Percentiles rank a stretch among this genome's conserved stretches.
These are phyloP conservation scores for Globisporangium carolinianum DNA, from an alignment of 352 stramenopile genomes.

Conservation along the genomic window DNA sequence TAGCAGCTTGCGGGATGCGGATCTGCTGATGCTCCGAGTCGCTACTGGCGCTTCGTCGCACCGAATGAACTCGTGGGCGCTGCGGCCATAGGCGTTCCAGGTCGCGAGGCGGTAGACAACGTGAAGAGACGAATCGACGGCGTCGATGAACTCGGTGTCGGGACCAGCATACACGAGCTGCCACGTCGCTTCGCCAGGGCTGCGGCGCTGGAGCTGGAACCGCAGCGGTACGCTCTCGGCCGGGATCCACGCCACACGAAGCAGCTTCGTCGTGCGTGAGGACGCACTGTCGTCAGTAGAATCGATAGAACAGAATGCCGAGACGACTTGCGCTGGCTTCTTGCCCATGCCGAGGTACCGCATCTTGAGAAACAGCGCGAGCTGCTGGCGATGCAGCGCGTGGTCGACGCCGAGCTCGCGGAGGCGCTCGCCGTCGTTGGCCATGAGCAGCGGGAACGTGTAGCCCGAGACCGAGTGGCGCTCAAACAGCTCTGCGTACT, in stretches of 20 bases:
- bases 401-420: slow-evolving; percentile 67
- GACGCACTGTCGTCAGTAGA: background rate
- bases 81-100: slow-evolving; percentile 81
- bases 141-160: slow-evolving; percentile 67
- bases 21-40: background rate
- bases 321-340: slow-evolving; percentile 40
- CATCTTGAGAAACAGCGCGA: slow-evolving; percentile 79
- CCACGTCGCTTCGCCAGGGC: slow-evolving; percentile 52
- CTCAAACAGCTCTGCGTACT: slow-evolving; percentile 76
- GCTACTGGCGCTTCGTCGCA: slow-evolving; percentile 19
- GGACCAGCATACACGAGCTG: slow-evolving; percentile 48
- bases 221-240: slow-evolving; percentile 38
- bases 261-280: slow-evolving; percentile 20
- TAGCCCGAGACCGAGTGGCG: slow-evolving; percentile 80
- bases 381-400: slow-evolving; percentile 67
- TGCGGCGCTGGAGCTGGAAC: slow-evolving; percentile 68
- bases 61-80: slow-evolving; percentile 44
- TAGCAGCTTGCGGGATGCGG: background rate
- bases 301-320: slow-evolving; percentile 29
- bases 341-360: slow-evolving; percentile 76
- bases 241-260: slow-evolving; percentile 56
- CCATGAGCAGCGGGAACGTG: slow-evolving; percentile 83
- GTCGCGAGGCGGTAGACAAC: slow-evolving; percentile 71
- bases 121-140: slow-evolving; percentile 42
- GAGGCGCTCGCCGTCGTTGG: slow-evolving; percentile 63